These are phyloP conservation scores for Malus asiatica DNA, from an alignment of 306 rosid genomes.

Conservation along the genomic window DNA sequence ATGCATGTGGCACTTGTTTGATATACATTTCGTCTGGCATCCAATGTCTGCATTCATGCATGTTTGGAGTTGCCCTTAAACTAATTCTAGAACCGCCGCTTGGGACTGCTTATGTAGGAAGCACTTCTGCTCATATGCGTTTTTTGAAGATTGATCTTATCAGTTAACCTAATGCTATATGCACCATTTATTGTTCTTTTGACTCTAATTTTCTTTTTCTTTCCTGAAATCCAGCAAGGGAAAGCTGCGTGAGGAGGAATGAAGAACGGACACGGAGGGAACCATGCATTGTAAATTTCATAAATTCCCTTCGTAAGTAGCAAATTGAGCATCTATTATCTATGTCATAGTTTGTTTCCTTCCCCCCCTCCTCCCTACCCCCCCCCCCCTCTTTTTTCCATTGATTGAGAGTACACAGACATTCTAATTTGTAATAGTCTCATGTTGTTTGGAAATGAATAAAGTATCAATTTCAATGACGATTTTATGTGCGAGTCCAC, in stretches of 20 bases:
- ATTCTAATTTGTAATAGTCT: conserved; percentile 49
- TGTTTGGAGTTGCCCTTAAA: background rate
- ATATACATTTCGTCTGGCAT: background rate
- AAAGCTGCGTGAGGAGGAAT: conserved; percentile 61
- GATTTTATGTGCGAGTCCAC: no score
- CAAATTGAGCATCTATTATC: conserved; percentile 29
- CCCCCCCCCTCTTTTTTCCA: background rate
- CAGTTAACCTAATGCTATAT: no score
- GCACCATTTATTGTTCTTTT: background rate
- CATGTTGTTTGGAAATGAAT: conserved; percentile 29
- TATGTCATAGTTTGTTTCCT: conserved; percentile 13
- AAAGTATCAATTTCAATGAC: background rate
- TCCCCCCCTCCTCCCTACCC: background rate
- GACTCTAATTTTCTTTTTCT: background rate
- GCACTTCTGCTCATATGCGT: background rate
- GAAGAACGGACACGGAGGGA: conserved; percentile 34
- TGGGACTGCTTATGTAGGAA: background rate
- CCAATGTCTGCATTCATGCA: background rate
- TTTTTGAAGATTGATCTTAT: background rate
- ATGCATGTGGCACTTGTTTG: background rate
- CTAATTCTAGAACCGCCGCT: background rate
- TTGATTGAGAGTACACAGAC: conserved; percentile 34
- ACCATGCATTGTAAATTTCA: conserved; percentile 49
- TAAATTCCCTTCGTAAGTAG: conserved; percentile 32
- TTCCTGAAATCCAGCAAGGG: conserved; percentile 38